Percentiles rank a stretch among this genome's conserved stretches.
Evolutionary conservation across 2,329 filamentous ascomycete species (phyloP).

Genomic region (Endoconidiophora laricicola): DNA sequence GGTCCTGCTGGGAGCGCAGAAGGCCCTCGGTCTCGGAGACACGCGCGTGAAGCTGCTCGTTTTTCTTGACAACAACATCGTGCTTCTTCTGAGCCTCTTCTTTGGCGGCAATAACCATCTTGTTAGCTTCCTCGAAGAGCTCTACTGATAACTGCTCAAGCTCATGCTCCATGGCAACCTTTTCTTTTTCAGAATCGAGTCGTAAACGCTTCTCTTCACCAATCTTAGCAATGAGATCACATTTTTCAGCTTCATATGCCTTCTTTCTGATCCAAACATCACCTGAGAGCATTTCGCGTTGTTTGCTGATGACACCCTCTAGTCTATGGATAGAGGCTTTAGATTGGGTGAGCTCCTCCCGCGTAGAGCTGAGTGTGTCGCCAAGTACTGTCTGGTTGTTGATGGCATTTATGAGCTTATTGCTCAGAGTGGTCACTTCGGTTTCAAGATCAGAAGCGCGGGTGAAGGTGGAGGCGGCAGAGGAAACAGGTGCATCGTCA

Average conservation of each 20-base stretch:
- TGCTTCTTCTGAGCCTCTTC: constrained; percentile 77
- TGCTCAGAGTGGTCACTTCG: constrained; percentile 80
- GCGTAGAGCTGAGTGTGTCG: constrained; percentile 66
- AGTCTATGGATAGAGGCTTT: constrained; percentile 50
- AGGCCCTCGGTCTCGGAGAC: constrained; percentile 74
- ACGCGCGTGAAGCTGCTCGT: constrained; percentile 73
- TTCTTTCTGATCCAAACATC: constrained; percentile 62
- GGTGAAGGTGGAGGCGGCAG: too few relatives aligned
- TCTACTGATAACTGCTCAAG: constrained; percentile 78
- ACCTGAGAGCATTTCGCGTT: constrained; percentile 54
- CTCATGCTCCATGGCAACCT: constrained; percentile 81
- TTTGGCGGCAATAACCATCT: constrained; percentile 77
- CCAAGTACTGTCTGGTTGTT: constrained; percentile 90
- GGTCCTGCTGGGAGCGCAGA: constrained; percentile 80
- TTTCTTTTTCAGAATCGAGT: constrained; percentile 55
- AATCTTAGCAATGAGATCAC: constrained; percentile 37
- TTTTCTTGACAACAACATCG: constrained; percentile 64
- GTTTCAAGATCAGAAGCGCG: constrained; percentile 22
- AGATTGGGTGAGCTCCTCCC: constrained; percentile 66
- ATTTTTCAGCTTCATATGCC: constrained; percentile 57
- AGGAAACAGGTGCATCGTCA: neutral
- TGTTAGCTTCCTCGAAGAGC: constrained; percentile 96
- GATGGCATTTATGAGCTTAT: constrained; percentile 92
- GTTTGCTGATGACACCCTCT: constrained; percentile 47
- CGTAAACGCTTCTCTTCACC: constrained; percentile 50